These are phyloP conservation scores for Suillus subluteus DNA, from an alignment of 768 basidiomycete genomes.

Conservation along the genomic window DNA sequence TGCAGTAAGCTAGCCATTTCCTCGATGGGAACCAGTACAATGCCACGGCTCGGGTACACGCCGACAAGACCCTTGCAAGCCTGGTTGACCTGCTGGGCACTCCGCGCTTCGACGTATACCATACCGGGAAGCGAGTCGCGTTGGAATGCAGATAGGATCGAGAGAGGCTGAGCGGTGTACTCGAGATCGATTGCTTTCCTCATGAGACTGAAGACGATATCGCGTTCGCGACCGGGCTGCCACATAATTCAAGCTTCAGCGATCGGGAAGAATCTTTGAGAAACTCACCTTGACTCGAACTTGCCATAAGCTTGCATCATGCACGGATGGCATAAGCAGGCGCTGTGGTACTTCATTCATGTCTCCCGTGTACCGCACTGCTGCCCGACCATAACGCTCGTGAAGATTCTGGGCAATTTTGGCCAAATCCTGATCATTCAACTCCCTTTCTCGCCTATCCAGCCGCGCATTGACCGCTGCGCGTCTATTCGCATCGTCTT, in stretches of 20 bases:
- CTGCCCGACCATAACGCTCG: conserved; percentile 73
- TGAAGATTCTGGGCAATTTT: conserved; percentile 83
- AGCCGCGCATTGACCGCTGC: conserved; percentile 69
- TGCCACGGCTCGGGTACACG: conserved; percentile 82
- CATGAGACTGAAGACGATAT: conserved; percentile 93
- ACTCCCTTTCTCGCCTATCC: conserved; percentile 69
- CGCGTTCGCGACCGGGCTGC: conserved; percentile 89
- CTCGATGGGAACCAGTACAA: conserved; percentile 88
- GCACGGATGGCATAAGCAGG: conserved; percentile 93
- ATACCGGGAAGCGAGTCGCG: conserved; percentile 94
- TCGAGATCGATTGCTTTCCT: conserved; percentile 89
- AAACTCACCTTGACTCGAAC: conserved; percentile 82
- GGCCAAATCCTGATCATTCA: conserved; percentile 79
- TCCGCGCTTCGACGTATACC: conserved; percentile 95
- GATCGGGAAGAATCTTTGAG: background rate
- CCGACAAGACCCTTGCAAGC: conserved; percentile 93
- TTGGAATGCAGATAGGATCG: conserved; percentile 93
- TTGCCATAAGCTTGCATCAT: conserved; percentile 96
- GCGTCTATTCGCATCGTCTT: conserved; percentile 53
- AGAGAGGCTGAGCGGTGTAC: conserved; percentile 74
- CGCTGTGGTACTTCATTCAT: conserved; percentile 93
- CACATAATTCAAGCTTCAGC: conserved; percentile 7
- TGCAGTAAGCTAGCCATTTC: conserved; percentile 97
- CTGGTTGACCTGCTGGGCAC: conserved; percentile 80
- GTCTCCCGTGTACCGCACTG: conserved; percentile 83